A percentile compares a stretch with the other conserved stretches of the same genome.
phyloP scores from a whole-genome alignment of 2,329 filamentous ascomycete genomes.

The Blastomyces parvus region DNA sequence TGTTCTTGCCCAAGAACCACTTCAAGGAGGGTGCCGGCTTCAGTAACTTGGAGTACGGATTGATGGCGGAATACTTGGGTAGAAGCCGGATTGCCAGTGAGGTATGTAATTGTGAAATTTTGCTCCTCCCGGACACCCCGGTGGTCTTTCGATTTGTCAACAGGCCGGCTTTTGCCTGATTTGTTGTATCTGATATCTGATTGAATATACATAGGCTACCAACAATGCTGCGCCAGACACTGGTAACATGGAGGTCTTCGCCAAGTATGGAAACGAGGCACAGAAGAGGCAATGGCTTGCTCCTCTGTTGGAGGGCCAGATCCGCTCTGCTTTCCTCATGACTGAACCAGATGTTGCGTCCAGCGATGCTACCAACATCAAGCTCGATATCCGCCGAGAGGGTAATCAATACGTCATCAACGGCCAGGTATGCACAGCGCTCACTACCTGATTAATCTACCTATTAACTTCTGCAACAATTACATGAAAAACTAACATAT shows the following conservation, averaged over 20 bases:
- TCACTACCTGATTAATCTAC: neutral
- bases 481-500: conserved; percentile 16
- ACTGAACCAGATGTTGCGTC: conserved; percentile 83
- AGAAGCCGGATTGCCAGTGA: conserved; percentile 75
- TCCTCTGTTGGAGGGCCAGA: conserved; percentile 73
- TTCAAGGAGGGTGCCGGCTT: conserved; percentile 93
- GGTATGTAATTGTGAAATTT: conserved; percentile 24
- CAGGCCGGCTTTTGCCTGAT: neutral
- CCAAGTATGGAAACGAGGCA: conserved; percentile 76
- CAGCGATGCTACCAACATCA: conserved; percentile 87
- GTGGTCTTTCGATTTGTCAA: neutral
- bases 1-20: conserved; percentile 92
- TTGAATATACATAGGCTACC: conserved; percentile 47
- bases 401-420: conserved; percentile 87
- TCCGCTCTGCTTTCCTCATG: conserved; percentile 87
- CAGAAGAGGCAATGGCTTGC: conserved; percentile 79
- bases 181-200: neutral
- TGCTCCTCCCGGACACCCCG: neutral
- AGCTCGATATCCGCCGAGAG: conserved; percentile 70
- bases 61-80: conserved; percentile 95
- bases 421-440: conserved; percentile 53
- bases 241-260: conserved; percentile 90
- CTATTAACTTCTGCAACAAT: neutral
- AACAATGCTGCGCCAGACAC: conserved; percentile 90
- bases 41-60: conserved; percentile 89